Evolutionary conservation across 2,329 filamentous ascomycete genomes (phyloP), one percentile per base, ranked within the genome.

Genomic region (Byssothecium circinans): DNA sequence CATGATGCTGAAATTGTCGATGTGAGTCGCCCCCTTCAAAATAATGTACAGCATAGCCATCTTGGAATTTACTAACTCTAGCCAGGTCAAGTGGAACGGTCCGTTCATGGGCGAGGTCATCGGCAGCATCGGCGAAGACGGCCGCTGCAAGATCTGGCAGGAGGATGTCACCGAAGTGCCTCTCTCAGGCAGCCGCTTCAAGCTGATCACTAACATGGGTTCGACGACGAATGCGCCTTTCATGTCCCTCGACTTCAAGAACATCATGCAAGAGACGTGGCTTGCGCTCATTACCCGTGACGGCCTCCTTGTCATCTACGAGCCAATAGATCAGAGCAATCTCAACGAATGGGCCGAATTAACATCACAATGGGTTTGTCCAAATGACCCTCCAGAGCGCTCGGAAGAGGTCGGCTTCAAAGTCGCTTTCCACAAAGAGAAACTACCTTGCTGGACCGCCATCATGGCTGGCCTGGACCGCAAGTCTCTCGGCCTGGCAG

Each of bases 1-100:
- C 92, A 97, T 68, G 88, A 90, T 66, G 89, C 89, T 41, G 91
- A 96, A 72, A 87, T 97, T 53, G 79, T 91, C 51, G 90, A 96
- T 80, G 89, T 91, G 75, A 73, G 77, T 74, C 34, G 43, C 36
- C 15, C 47, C 45, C 41, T 10, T 30, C 48, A 47, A 47, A 55
- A 47, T 58, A 54, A 45, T 49, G 41, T 36, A 45, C 50, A 54
- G 52, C 52, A 53, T 14, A 44, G 29, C 46, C 50, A 52, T 46
- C 33, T 39, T 39, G 10, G 29, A 14, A 42, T 38, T 44, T 48
- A 49, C 49, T 48, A 49, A 18, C 34, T 33, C 30, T 19, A n/a
- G 18, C 40, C 64, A 92, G 89, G 85, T 95, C 45, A 89, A 94
- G 78, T 97, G 92, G 91, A 88, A 95, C 47, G 89, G 91, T 1